Evolutionary conservation across 768 basidiomycete genomes (phyloP).

Genomic region (Suillus subluteus): DNA sequence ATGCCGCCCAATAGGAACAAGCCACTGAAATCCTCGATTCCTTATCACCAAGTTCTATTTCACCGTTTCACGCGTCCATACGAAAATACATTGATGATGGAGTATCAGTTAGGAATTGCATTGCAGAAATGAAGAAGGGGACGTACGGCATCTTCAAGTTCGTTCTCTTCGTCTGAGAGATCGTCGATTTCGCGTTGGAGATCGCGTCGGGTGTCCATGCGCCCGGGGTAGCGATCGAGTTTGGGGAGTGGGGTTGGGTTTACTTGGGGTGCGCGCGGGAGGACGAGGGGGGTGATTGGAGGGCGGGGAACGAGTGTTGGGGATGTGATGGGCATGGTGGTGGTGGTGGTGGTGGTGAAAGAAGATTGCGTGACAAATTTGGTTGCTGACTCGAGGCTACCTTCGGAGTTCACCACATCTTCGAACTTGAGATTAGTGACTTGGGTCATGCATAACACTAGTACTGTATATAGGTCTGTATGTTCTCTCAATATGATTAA

Average conservation of each 20-base stretch:
- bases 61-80: neutral
- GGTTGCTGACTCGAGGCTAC: too few relatives aligned
- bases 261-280: conserved; percentile 68
- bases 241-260: conserved; percentile 63
- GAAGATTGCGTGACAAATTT: neutral
- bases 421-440: too few relatives aligned
- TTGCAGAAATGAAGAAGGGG: neutral
- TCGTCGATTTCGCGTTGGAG: conserved; percentile 80
- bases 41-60: conserved; percentile 60
- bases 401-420: neutral
- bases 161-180: conserved; percentile 81
- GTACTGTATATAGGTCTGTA: too few relatives aligned
- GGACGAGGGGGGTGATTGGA: conserved; percentile 63
- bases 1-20: conserved; percentile 74
- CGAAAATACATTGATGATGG: too few relatives aligned
- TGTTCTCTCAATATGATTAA: too few relatives aligned
- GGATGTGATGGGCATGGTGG: conserved; percentile 51
- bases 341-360: neutral
- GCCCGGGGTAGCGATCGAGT: conserved; percentile 51
- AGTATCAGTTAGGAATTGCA: neutral
- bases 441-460: too few relatives aligned
- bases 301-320: conserved; percentile 76
- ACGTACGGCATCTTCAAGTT: conserved; percentile 76
- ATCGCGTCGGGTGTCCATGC: conserved; percentile 67
- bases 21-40: conserved; percentile 66